Conservation (phyloP, 257 asterid species). For the Salvia miltiorrhiza region DNA sequence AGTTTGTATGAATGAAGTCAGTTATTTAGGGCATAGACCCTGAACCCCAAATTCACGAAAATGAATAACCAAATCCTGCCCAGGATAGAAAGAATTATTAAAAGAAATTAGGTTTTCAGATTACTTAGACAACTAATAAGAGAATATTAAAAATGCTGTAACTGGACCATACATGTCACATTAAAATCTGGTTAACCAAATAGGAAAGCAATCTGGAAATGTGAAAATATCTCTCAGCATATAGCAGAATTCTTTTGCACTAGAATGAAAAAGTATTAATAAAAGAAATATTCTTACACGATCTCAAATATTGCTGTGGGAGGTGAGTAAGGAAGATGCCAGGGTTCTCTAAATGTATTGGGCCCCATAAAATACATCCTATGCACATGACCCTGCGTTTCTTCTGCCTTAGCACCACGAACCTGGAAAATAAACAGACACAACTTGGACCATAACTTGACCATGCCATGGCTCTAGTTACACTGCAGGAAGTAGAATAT, state of each 20-base stretch:
- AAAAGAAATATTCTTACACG: slow-evolving; percentile 59
- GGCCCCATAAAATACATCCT: slow-evolving; percentile 98
- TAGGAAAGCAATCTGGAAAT: neutral
- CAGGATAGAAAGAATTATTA: neutral
- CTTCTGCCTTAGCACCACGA: slow-evolving; percentile 85
- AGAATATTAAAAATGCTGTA: slow-evolving; percentile 2
- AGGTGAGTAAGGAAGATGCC: slow-evolving; percentile 98
- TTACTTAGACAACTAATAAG: slow-evolving; percentile 7
- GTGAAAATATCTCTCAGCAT: slow-evolving; percentile 9
- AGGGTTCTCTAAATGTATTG: slow-evolving; percentile 94
- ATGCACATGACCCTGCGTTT: slow-evolving; percentile 84
- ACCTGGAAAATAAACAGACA: slow-evolving; percentile 46
- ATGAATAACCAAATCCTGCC: slow-evolving; percentile 7
- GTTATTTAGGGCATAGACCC: neutral
- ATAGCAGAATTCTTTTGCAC: slow-evolving; percentile 17
- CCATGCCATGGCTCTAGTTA: neutral
- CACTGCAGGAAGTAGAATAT: slow-evolving; percentile 7
- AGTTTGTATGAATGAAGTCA: neutral
- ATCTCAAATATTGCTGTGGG: slow-evolving; percentile 81
- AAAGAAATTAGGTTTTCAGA: slow-evolving; percentile 10
- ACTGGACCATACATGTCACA: slow-evolving; percentile 8
- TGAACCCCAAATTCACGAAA: slow-evolving; percentile 11
- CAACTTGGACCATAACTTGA: slow-evolving; percentile 11
- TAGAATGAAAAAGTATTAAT: neutral
- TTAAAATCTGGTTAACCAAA: neutral